Evolutionary conservation across 1,284 basidiomycete species (phyloP).

Genomic region (Meripilus lineatus): DNA sequence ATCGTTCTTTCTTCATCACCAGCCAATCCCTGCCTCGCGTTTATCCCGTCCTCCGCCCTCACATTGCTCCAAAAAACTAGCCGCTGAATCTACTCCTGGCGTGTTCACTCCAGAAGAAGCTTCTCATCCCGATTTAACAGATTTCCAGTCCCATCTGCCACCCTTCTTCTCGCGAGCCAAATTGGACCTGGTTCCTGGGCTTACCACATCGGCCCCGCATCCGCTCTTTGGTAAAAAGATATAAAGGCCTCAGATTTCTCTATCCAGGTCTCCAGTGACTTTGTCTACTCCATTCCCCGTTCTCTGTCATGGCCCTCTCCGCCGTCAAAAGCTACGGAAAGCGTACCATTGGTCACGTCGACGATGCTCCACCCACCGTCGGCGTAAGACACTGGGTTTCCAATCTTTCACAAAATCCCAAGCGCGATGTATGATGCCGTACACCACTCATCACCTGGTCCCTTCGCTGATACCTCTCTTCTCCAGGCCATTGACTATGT

Average conservation of each 20-base stretch:
- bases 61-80: no score
- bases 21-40: no score
- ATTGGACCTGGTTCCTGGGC: slow-evolving; percentile 1
- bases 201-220: slow-evolving; percentile 1
- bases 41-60: no score
- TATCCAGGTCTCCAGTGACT: no score
- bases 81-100: not conserved
- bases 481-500: slow-evolving; percentile 58
- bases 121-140: slow-evolving; percentile 3
- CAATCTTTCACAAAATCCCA: slow-evolving; percentile 38
- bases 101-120: not conserved
- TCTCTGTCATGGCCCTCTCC: slow-evolving; percentile 11
- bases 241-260: no score
- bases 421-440: slow-evolving; percentile 37
- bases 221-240: slow-evolving; percentile 1
- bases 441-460: not conserved
- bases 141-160: slow-evolving; percentile 1
- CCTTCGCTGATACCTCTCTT: slow-evolving; percentile 10
- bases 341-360: slow-evolving; percentile 55
- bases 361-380: slow-evolving; percentile 51
- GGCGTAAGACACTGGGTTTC: slow-evolving; percentile 50
- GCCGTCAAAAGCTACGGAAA: slow-evolving; percentile 45
- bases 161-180: slow-evolving; percentile 1
- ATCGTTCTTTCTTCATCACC: no score
- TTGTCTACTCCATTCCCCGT: slow-evolving; percentile 1